Evolutionary conservation across 108 stramenopile species (phyloP), one percentile per base, ranked within the genome.

Genomic region (Cyclotella sp.): DNA sequence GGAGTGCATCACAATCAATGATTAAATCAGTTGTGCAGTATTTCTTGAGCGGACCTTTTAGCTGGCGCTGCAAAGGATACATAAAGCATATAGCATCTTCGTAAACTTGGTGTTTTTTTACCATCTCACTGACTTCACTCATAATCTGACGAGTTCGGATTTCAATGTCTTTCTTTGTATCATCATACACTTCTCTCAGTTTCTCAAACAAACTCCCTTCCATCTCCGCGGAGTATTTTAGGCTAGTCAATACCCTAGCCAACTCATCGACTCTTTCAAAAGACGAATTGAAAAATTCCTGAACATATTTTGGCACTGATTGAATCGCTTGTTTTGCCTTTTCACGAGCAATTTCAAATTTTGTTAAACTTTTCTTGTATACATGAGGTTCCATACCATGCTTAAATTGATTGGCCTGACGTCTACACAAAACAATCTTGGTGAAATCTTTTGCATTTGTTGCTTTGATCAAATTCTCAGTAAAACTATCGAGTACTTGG

Each of bases 11-110:
- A 28, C 70, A 78, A 49, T 82, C 72, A 9, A 22, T 39, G 51
- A 78, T 16, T 15, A 82, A 21, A 19, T 63, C n/a, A 19, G n/a
- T 43, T 24, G 75, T 58, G 18, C 72, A 76, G 53, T 81, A 75
- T 19, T 42, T 21, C 39, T 63, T 53, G 12, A 81, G 57, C 3
- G 68, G 46, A 14, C 79, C 79, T 41, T 69, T 28, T 16, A 81
- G 42, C n/a, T 76, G 30, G 43, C 79, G 74, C 21, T 63, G 68
- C 28, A 81, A 55, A 0, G 30, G 6, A 47, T 73, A 72, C 40
- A 72, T 19, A 14, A 67, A 21, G 0, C 65, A 57, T 16, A 86
- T 75, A 8, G 61, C 61, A 68, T 89, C 86, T 59, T 84, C 85
- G 72, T 61, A 82, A 55, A 83, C 82, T 18, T 52, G 26, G 46